phyloP scores from a whole-genome alignment of 805 yeast species.

The Kazachstania viticola region DNA sequence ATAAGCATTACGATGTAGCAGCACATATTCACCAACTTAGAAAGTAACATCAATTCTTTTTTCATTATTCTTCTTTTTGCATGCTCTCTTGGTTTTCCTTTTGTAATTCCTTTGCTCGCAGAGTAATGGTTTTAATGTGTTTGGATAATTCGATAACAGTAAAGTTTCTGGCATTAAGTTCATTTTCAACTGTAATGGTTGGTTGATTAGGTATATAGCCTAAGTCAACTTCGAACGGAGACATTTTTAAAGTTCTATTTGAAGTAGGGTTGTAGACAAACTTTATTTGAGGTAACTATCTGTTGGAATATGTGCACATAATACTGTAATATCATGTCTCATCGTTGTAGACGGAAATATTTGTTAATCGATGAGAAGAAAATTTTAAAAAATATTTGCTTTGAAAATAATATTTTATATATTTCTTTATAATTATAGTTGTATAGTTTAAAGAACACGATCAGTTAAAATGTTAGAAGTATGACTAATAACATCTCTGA shows the following conservation, averaged over 20 bases:
- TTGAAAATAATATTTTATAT: too few species aligned
- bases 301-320: too few species aligned
- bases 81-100: too few species aligned
- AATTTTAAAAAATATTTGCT: too few species aligned
- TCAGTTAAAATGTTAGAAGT: too few species aligned
- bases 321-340: too few species aligned
- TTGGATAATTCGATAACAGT: background rate
- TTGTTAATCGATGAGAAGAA: too few species aligned
- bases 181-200: background rate
- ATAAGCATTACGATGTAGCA: background rate
- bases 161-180: background rate
- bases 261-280: conserved; percentile 1
- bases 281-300: conserved; percentile 1
- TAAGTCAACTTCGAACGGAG: conserved; percentile 4
- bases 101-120: background rate
- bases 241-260: background rate
- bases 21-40: background rate
- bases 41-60: background rate
- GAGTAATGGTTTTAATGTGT: background rate
- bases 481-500: too few species aligned
- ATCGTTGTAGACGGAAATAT: too few species aligned
- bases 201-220: conserved; percentile 3
- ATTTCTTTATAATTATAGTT: too few species aligned
- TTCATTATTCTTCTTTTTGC: background rate
- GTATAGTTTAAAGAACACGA: too few species aligned